These are phyloP conservation scores for Leccinum subspadiceum DNA, from an alignment of 1,284 basidiomycete genomes.

Conservation along the genomic window DNA sequence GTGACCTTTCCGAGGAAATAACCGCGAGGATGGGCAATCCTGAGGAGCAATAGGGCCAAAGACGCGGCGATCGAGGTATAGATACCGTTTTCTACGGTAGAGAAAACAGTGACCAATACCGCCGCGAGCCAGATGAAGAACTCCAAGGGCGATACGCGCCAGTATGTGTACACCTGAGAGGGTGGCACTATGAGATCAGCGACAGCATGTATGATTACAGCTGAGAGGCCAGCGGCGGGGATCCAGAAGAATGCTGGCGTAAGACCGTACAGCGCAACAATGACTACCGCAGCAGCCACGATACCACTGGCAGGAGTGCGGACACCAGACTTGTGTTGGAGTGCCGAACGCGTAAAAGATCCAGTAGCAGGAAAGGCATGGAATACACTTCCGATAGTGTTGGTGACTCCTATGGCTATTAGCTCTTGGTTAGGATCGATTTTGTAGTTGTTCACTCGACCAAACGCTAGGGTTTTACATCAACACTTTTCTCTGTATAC, in stretches of 20 bases:
- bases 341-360: constrained; percentile 95
- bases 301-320: constrained; percentile 92
- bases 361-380: constrained; percentile 96
- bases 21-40: constrained; percentile 89
- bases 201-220: constrained; percentile 95
- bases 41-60: constrained; percentile 80
- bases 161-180: constrained; percentile 86
- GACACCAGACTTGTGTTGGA: constrained; percentile 96
- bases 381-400: constrained; percentile 83
- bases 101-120: constrained; percentile 87
- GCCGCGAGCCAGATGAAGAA: constrained; percentile 91
- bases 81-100: constrained; percentile 91
- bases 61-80: constrained; percentile 88
- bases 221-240: constrained; percentile 76
- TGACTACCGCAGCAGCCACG: constrained; percentile 83
- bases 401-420: constrained; percentile 95
- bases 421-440: constrained; percentile 98
- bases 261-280: constrained; percentile 93
- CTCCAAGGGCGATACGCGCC: constrained; percentile 93
- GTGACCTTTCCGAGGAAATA: constrained; percentile 85
- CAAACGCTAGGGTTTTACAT: constrained; percentile 67
- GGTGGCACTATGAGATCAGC: constrained; percentile 90
- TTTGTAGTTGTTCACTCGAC: constrained; percentile 94
- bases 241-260: constrained; percentile 91
- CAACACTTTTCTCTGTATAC: constrained; percentile 1